Conservation (phyloP, 83 land plant genomes). For the Thuja plicata region DNA sequence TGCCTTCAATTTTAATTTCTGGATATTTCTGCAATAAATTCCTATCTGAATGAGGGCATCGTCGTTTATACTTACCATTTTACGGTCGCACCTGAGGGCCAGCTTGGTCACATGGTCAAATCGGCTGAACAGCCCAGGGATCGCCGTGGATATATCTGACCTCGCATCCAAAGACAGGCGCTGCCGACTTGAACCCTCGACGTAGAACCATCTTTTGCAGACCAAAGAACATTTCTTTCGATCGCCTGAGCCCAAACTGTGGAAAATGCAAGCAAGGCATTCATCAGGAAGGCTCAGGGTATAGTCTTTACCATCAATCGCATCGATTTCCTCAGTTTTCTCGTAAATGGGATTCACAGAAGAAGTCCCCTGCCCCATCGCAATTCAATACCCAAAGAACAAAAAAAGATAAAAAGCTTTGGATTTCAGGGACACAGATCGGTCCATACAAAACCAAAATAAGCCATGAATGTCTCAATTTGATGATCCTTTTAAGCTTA, state of each 20-base stretch:
- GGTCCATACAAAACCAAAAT: background rate
- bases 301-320: slow-evolving; percentile 17
- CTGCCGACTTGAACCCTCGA: slow-evolving; percentile 54
- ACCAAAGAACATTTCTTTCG: slow-evolving; percentile 67
- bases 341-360: background rate
- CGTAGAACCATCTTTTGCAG: slow-evolving; percentile 64
- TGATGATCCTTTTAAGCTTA: background rate
- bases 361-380: background rate
- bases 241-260: slow-evolving; percentile 51
- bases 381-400: background rate
- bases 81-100: slow-evolving; percentile 56
- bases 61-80: slow-evolving; percentile 17
- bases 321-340: background rate
- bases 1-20: slow-evolving; percentile 25
- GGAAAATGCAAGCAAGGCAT: slow-evolving; percentile 54
- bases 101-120: slow-evolving; percentile 60
- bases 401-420: background rate
- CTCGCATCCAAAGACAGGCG: slow-evolving; percentile 55
- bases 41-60: slow-evolving; percentile 18
- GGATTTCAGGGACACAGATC: background rate
- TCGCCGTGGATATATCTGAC: slow-evolving; percentile 24
- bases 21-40: slow-evolving; percentile 12
- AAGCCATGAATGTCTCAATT: background rate
- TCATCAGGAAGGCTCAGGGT: slow-evolving; percentile 56
- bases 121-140: slow-evolving; percentile 43